A percentile compares a stretch with the other conserved stretches of the same genome.
Conservation (phyloP, 805 yeast species). For the Candida ovalis region DNA sequence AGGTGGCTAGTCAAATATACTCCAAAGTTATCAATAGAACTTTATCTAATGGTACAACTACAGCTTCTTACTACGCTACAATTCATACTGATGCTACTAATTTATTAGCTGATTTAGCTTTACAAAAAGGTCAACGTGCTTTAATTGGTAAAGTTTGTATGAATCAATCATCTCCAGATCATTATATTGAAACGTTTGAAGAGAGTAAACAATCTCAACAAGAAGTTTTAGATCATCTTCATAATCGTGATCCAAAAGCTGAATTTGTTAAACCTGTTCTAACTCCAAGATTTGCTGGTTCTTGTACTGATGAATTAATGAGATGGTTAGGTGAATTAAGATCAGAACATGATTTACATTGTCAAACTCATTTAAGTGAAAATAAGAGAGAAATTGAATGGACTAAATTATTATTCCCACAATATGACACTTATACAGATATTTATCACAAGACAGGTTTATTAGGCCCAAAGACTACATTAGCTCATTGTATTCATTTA, state of each 20-base stretch:
- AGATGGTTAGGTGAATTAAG: slow-evolving; percentile 58
- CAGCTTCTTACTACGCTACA: slow-evolving; percentile 89
- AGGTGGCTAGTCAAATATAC: slow-evolving; percentile 61
- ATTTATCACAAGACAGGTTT: slow-evolving; percentile 68
- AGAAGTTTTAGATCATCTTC: slow-evolving; percentile 54
- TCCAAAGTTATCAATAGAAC: slow-evolving; percentile 65
- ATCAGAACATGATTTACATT: slow-evolving; percentile 48
- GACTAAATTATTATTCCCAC: slow-evolving; percentile 72
- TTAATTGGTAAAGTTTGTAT: slow-evolving; percentile 92
- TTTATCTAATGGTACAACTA: slow-evolving; percentile 78
- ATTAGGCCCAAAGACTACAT: slow-evolving; percentile 60
- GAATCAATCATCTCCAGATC: slow-evolving; percentile 78
- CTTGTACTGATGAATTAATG: slow-evolving; percentile 66
- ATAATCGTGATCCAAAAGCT: slow-evolving; percentile 47
- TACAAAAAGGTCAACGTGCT: slow-evolving; percentile 76
- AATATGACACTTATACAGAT: slow-evolving; percentile 61
- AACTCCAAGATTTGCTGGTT: slow-evolving; percentile 93
- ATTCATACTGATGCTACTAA: slow-evolving; percentile 75
- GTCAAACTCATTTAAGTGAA: slow-evolving; percentile 92
- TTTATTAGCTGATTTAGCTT: slow-evolving; percentile 67
- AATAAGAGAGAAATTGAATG: slow-evolving; percentile 70
- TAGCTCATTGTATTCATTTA: slow-evolving; percentile 89
- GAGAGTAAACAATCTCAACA: slow-evolving; percentile 53
- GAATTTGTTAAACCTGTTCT: slow-evolving; percentile 65
- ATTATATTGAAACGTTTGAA: slow-evolving; percentile 53